Evolutionary conservation across 768 basidiomycete genomes (phyloP).

Genomic region (Tulasnella sp.): DNA sequence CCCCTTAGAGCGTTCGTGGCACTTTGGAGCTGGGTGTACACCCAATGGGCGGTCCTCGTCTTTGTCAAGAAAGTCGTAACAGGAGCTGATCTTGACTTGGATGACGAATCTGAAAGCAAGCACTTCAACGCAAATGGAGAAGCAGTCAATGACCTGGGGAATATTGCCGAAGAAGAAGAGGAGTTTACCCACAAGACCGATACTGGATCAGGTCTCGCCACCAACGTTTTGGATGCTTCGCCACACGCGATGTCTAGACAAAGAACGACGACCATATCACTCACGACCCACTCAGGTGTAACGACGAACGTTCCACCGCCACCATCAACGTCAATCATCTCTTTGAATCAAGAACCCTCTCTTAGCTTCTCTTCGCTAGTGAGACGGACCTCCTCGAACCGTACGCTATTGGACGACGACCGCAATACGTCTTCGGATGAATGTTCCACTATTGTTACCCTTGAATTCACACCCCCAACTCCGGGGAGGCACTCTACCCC

Average conservation of each 20-base stretch:
- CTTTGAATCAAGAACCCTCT: neutral
- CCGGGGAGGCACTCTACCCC: neutral
- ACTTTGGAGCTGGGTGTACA: constrained; percentile 56
- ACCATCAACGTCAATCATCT: constrained; percentile 8
- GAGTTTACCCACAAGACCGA: neutral
- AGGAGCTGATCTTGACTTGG: neutral
- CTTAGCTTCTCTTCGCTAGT: neutral
- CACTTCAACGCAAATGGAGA: neutral
- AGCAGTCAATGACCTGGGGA: neutral
- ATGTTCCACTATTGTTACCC: neutral
- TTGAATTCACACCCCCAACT: constrained; percentile 13
- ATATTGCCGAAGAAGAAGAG: neutral
- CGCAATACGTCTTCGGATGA: neutral
- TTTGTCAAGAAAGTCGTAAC: neutral
- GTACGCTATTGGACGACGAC: too few species aligned
- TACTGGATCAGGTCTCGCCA: neutral
- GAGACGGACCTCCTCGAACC: neutral
- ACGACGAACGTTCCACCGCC: neutral
- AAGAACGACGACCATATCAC: neutral
- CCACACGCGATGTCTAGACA: neutral
- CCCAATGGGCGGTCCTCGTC: constrained; percentile 32
- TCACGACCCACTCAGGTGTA: neutral
- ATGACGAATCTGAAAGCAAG: constrained; percentile 3
- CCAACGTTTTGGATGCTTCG: neutral
- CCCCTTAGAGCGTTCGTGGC: constrained; percentile 32